These are phyloP conservation scores for Erythrophleum fordii DNA, from an alignment of 306 rosid genomes.

Conservation along the genomic window DNA sequence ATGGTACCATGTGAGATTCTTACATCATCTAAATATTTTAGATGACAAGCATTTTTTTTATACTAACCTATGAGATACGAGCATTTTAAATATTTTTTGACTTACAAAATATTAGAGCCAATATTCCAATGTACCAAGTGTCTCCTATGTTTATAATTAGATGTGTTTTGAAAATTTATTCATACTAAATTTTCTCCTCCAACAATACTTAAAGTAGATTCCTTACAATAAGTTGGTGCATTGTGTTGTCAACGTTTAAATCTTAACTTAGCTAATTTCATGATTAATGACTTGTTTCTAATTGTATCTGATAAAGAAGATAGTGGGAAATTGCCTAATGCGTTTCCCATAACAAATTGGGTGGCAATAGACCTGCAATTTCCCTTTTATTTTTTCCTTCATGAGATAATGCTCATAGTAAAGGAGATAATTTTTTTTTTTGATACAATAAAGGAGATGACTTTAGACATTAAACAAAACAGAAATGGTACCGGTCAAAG, in stretches of 20 bases:
- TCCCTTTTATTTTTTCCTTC: not conserved
- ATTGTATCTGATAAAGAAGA: not conserved
- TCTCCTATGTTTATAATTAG: too few species aligned
- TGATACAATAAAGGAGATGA: not conserved
- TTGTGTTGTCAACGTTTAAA: not conserved
- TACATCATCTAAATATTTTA: not conserved
- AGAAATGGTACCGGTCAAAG: not conserved
- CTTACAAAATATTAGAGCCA: too few species aligned
- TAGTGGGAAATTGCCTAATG: not conserved
- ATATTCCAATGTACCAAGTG: too few species aligned
- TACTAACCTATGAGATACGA: too few species aligned
- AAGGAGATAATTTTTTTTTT: not conserved
- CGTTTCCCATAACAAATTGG: not conserved
- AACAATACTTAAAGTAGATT: not conserved
- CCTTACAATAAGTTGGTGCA: not conserved
- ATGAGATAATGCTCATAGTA: not conserved
- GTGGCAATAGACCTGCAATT: not conserved
- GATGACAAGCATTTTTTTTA: too few species aligned
- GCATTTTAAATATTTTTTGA: not conserved
- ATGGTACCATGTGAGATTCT: not conserved
- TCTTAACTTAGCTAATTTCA: not conserved
- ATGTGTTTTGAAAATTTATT: too few species aligned
- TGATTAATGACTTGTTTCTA: not conserved
- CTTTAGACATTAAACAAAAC: not conserved
- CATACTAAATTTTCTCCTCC: too few species aligned